These are phyloP conservation scores for Penicillium sp. DNA, from an alignment of 2,329 filamentous ascomycete genomes.

Conservation along the genomic window DNA sequence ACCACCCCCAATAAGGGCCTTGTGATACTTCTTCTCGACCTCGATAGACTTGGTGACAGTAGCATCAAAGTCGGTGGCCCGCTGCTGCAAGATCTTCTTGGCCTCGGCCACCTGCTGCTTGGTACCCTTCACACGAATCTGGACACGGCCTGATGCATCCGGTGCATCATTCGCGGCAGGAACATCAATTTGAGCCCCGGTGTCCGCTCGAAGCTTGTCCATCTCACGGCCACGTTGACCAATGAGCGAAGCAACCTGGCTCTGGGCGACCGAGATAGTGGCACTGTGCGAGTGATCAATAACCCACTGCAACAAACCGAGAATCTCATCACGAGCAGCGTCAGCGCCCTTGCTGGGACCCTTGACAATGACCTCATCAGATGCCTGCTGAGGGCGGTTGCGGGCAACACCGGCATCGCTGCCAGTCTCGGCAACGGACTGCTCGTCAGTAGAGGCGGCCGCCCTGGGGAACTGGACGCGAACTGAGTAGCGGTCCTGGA, in stretches of 20 bases:
- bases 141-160: conserved; percentile 67
- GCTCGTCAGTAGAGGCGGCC: conserved; percentile 61
- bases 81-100: conserved; percentile 85
- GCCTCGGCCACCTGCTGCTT: conserved; percentile 88
- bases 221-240: conserved; percentile 87
- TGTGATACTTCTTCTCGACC: conserved; percentile 91
- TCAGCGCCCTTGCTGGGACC: conserved; percentile 93
- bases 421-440: conserved; percentile 66
- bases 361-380: conserved; percentile 87
- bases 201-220: conserved; percentile 81
- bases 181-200: conserved; percentile 88
- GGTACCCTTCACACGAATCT: conserved; percentile 89
- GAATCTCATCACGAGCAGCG: conserved; percentile 85
- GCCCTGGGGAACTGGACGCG: conserved; percentile 89
- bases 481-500: conserved; percentile 91
- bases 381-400: conserved; percentile 68
- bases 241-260: conserved; percentile 90
- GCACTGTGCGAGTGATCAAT: conserved; percentile 82
- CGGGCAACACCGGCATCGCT: conserved; percentile 64
- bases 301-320: conserved; percentile 83
- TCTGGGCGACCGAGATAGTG: conserved; percentile 81
- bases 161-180: conserved; percentile 73
- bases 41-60: conserved; percentile 83
- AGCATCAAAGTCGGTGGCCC: conserved; percentile 82
- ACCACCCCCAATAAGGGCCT: conserved; percentile 78